Percentiles rank a stretch among this genome's conserved stretches.
Evolutionary conservation across 2,329 filamentous ascomycete species (phyloP).

Genomic region (Xylaria arbuscula): DNA sequence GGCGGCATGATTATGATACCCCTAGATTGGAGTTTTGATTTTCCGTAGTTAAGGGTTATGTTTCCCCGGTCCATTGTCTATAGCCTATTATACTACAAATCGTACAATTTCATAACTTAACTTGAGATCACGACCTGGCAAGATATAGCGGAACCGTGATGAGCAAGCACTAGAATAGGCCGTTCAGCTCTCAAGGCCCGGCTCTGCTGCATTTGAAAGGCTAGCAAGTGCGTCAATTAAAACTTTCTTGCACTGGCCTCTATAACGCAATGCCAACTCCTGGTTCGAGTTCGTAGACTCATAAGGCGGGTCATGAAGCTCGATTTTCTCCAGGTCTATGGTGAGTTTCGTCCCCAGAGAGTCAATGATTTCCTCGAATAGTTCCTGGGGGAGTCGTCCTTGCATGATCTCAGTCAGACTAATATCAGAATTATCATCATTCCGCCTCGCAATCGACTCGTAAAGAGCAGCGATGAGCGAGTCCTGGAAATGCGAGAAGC

Average conservation of each 20-base stretch:
- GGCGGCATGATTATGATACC: constrained; percentile 48
- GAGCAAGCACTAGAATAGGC: background rate
- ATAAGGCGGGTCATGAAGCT: constrained; percentile 55
- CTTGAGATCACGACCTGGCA: background rate
- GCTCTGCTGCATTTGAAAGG: constrained; percentile 35
- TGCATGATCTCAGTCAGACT: constrained; percentile 56
- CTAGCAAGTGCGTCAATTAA: constrained; percentile 56
- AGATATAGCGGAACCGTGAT: background rate
- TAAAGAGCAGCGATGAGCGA: constrained; percentile 64
- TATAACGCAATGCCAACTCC: constrained; percentile 61
- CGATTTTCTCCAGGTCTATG: constrained; percentile 59
- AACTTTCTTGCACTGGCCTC: constrained; percentile 60
- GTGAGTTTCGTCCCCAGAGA: constrained; percentile 54
- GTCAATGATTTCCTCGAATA: constrained; percentile 52
- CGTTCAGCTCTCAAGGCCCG: constrained; percentile 19
- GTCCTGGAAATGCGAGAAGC: constrained; percentile 64
- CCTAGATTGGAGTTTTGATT: constrained; percentile 41
- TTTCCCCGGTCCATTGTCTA: background rate
- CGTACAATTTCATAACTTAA: constrained; percentile 10
- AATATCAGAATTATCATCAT: constrained; percentile 38
- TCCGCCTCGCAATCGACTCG: constrained; percentile 47
- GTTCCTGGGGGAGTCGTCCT: constrained; percentile 56
- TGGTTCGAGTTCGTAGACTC: constrained; percentile 58
- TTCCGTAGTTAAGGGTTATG: constrained; percentile 8
- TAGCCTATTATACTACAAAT: constrained; percentile 6